These are phyloP conservation scores for Grosmannia penicillata DNA, from an alignment of 2,329 filamentous ascomycete species.

Conservation along the genomic window DNA sequence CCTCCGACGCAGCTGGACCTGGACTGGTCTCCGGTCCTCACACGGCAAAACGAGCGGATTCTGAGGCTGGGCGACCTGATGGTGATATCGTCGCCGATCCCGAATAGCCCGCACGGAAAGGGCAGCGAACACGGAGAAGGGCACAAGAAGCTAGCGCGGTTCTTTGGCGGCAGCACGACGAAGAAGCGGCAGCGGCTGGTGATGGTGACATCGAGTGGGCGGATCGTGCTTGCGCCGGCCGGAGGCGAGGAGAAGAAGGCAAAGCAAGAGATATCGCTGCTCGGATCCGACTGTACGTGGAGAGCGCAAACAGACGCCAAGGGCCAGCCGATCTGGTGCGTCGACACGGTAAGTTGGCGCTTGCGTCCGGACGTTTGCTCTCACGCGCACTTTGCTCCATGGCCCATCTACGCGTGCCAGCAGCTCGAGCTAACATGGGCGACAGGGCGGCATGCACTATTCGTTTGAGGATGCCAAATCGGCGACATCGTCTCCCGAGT, in stretches of 20 bases:
- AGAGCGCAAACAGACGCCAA: slow-evolving; percentile 73
- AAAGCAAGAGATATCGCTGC: slow-evolving; percentile 80
- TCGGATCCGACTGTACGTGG: slow-evolving; percentile 63
- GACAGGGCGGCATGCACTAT: slow-evolving; percentile 72
- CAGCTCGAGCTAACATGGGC: slow-evolving; percentile 15
- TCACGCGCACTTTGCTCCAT: neutral
- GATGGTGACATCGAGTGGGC: slow-evolving; percentile 83
- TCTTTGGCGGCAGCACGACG: slow-evolving; percentile 79
- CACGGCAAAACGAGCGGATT: slow-evolving; percentile 81
- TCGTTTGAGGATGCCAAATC: slow-evolving; percentile 88
- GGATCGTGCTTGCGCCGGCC: slow-evolving; percentile 78
- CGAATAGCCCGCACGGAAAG: slow-evolving; percentile 59
- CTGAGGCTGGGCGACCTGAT: slow-evolving; percentile 84
- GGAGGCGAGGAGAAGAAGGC: slow-evolving; percentile 93
- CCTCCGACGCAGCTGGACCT: slow-evolving; percentile 96
- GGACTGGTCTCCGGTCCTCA: slow-evolving; percentile 94
- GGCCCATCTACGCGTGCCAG: no score
- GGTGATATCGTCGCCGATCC: slow-evolving; percentile 64
- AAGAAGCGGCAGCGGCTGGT: slow-evolving; percentile 91
- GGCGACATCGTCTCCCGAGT: slow-evolving; percentile 41
- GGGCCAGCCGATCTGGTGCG: slow-evolving; percentile 73
- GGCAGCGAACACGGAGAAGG: slow-evolving; percentile 48
- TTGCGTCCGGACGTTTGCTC: neutral
- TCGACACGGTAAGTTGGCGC: slow-evolving; percentile 68
- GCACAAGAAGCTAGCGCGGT: slow-evolving; percentile 81